Evolutionary conservation across 192 early-diverging fungal genomes (phyloP).

Genomic region (Anaeromyces robustus): DNA sequence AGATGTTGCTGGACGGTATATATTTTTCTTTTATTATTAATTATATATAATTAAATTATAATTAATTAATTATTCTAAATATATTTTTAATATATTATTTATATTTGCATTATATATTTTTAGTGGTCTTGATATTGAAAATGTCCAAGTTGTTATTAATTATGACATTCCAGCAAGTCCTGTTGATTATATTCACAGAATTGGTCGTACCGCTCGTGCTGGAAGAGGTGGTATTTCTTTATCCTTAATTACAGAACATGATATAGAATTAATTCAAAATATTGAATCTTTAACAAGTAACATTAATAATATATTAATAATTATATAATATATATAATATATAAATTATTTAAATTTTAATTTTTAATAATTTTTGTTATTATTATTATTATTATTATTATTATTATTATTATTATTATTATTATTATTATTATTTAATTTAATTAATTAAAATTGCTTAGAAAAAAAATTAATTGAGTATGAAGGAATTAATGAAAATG

Average conservation of each 20-base stretch:
- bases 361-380: too few relatives aligned
- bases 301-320: background rate
- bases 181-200: constrained; percentile 93
- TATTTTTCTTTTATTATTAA: too few relatives aligned
- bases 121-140: constrained; percentile 91
- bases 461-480: constrained; percentile 70
- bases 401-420: too few relatives aligned
- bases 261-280: constrained; percentile 74
- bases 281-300: constrained; percentile 73
- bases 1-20: constrained; percentile 83
- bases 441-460: too few relatives aligned
- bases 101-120: too few relatives aligned
- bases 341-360: too few relatives aligned
- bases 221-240: constrained; percentile 79
- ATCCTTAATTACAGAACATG: constrained; percentile 49
- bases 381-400: too few relatives aligned
- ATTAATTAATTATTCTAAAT: too few relatives aligned
- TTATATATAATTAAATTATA: too few relatives aligned
- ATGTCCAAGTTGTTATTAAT: constrained; percentile 83
- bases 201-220: constrained; percentile 95
- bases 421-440: too few relatives aligned
- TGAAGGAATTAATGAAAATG: constrained; percentile 50
- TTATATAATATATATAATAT: background rate
- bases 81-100: too few relatives aligned
- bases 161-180: constrained; percentile 90